Evolutionary conservation across 768 basidiomycete species (phyloP).

Genomic region (Xanthoconium stramineum): DNA sequence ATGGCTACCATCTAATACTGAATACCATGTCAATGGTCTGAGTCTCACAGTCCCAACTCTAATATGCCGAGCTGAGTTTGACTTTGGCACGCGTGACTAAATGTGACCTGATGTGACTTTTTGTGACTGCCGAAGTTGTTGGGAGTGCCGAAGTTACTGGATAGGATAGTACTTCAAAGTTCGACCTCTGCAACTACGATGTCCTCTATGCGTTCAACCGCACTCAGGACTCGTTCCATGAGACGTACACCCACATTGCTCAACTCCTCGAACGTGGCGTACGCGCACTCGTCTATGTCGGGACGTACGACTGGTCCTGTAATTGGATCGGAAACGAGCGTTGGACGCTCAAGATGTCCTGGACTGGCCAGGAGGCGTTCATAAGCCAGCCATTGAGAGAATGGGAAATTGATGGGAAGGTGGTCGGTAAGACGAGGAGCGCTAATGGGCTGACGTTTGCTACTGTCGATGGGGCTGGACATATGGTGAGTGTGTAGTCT

Average conservation of each 20-base stretch:
- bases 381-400: slow-evolving; percentile 43
- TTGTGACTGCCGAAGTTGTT: no score
- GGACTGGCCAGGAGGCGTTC: slow-evolving; percentile 51
- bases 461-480: slow-evolving; percentile 23
- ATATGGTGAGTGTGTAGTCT: slow-evolving; percentile 52
- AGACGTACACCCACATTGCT: slow-evolving; percentile 36
- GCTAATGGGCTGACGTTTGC: neutral
- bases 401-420: slow-evolving; percentile 49
- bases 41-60: no score
- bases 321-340: slow-evolving; percentile 51
- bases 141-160: no score
- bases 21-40: no score
- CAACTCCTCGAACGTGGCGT: slow-evolving; percentile 50
- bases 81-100: no score
- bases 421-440: neutral
- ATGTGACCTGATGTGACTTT: no score
- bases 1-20: no score
- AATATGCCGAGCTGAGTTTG: no score
- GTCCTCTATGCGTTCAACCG: slow-evolving; percentile 49
- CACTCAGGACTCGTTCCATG: slow-evolving; percentile 41
- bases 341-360: slow-evolving; percentile 68
- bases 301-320: slow-evolving; percentile 72
- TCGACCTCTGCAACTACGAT: slow-evolving; percentile 35
- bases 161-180: slow-evolving; percentile 41
- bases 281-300: slow-evolving; percentile 64